Conservation (phyloP, 148 eudicot species). For the Linanthus parryae region DNA sequence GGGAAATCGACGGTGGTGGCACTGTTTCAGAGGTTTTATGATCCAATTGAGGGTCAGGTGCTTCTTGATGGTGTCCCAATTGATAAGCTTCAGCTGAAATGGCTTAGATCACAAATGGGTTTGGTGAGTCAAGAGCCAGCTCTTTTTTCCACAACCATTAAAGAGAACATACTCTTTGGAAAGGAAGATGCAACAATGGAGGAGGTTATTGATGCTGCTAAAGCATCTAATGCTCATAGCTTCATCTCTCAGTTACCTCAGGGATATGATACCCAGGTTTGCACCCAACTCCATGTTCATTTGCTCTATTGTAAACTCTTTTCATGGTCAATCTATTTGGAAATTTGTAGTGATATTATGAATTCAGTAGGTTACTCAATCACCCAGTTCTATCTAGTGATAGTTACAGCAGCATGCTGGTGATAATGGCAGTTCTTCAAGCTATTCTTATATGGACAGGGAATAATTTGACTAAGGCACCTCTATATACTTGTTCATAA, state of each 20-base stretch:
- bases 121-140: constrained; percentile 12
- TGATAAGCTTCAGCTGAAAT: constrained; percentile 9
- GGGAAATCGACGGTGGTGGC: constrained; percentile 10
- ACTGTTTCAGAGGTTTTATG: constrained; percentile 13
- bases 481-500: too few species aligned
- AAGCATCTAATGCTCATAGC: constrained; percentile 9
- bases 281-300: neutral
- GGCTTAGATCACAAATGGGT: constrained; percentile 16
- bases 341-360: constrained; percentile 78
- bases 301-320: neutral
- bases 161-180: constrained; percentile 9
- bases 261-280: constrained; percentile 12
- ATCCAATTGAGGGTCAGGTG: constrained; percentile 11
- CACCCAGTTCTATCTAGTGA: constrained; percentile 69
- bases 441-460: too few species aligned
- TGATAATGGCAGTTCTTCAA: too few species aligned
- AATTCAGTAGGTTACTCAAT: constrained; percentile 59
- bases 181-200: constrained; percentile 7
- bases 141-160: constrained; percentile 10
- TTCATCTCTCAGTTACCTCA: constrained; percentile 5
- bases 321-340: constrained; percentile 3
- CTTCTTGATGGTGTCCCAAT: constrained; percentile 12
- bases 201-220: constrained; percentile 8
- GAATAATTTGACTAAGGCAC: too few species aligned
- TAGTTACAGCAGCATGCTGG: too few species aligned